These are phyloP conservation scores for Candida pseudofarinosa DNA, from an alignment of 805 yeast genomes.

Conservation along the genomic window DNA sequence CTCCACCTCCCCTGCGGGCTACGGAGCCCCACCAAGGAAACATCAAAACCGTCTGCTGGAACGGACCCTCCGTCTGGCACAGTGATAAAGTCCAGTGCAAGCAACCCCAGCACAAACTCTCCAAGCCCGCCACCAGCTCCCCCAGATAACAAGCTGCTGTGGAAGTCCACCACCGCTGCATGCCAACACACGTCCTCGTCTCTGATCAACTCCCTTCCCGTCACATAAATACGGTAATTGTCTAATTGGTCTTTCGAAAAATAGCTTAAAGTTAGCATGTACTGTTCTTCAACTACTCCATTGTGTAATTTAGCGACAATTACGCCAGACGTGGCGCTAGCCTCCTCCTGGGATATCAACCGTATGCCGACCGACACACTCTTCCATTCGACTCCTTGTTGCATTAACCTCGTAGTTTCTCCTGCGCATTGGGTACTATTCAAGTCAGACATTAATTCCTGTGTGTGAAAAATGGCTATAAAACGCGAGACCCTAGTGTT, in stretches of 20 bases:
- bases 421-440: background rate
- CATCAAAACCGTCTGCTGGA: background rate
- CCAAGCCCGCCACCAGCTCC: background rate
- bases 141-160: background rate
- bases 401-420: background rate
- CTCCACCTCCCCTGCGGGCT: background rate
- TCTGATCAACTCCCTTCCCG: constrained; percentile 5
- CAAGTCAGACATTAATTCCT: background rate
- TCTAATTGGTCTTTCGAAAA: constrained; percentile 8
- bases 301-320: constrained; percentile 5
- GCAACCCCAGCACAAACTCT: background rate
- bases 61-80: background rate
- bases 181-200: constrained; percentile 13
- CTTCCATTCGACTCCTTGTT: constrained; percentile 10
- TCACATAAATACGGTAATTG: constrained; percentile 7
- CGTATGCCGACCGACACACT: constrained; percentile 19
- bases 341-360: constrained; percentile 12
- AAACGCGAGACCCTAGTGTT: background rate
- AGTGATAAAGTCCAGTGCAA: background rate
- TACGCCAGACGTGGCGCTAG: constrained; percentile 20
- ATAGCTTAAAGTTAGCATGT: constrained; percentile 13
- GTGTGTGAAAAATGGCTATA: background rate
- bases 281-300: constrained; percentile 6
- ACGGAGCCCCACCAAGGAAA: constrained; percentile 2
- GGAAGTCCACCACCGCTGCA: constrained; percentile 7